Percentiles rank a stretch among this genome's conserved stretches.
Conservation (phyloP, 2,329 filamentous ascomycete species). For the Colletotrichum chlorophyti region DNA sequence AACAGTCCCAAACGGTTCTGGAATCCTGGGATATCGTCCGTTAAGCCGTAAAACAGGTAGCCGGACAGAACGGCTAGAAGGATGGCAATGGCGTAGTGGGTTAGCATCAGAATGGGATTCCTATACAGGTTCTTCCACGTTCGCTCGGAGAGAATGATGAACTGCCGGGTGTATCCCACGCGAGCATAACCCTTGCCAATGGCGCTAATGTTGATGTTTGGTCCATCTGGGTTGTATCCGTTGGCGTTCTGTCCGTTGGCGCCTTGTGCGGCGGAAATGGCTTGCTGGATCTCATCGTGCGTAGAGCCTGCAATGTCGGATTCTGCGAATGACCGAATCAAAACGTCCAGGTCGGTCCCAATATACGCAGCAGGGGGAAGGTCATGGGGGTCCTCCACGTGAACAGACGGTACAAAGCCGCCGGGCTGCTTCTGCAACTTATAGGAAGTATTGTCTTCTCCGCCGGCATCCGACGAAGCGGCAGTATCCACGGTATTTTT, state of each 20-base stretch:
- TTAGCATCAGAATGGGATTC: slow-evolving; percentile 97
- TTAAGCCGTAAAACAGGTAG: slow-evolving; percentile 94
- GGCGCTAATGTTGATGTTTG: slow-evolving; percentile 60
- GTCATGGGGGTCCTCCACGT: slow-evolving; percentile 74
- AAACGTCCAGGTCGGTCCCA: slow-evolving; percentile 80
- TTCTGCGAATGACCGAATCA: slow-evolving; percentile 76
- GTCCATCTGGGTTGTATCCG: slow-evolving; percentile 51
- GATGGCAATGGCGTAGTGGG: slow-evolving; percentile 97
- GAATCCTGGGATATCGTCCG: slow-evolving; percentile 95
- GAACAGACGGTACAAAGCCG: slow-evolving; percentile 57
- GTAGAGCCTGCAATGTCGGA: slow-evolving; percentile 80
- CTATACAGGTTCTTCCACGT: slow-evolving; percentile 98
- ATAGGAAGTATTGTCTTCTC: slow-evolving; percentile 57
- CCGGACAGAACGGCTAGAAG: slow-evolving; percentile 92
- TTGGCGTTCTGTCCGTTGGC: slow-evolving; percentile 72
- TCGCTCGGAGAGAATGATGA: slow-evolving; percentile 84
- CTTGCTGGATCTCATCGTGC: slow-evolving; percentile 78
- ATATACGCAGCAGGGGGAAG: slow-evolving; percentile 64
- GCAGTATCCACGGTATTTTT: slow-evolving; percentile 70
- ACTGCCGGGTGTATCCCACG: slow-evolving; percentile 81
- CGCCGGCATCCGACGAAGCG: slow-evolving; percentile 63
- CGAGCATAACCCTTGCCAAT: slow-evolving; percentile 84
- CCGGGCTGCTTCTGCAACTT: slow-evolving; percentile 56
- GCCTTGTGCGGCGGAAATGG: slow-evolving; percentile 67
- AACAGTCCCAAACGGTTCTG: slow-evolving; percentile 97